These are phyloP conservation scores for Quillaja saponaria DNA, from an alignment of 306 rosid genomes.

Conservation along the genomic window DNA sequence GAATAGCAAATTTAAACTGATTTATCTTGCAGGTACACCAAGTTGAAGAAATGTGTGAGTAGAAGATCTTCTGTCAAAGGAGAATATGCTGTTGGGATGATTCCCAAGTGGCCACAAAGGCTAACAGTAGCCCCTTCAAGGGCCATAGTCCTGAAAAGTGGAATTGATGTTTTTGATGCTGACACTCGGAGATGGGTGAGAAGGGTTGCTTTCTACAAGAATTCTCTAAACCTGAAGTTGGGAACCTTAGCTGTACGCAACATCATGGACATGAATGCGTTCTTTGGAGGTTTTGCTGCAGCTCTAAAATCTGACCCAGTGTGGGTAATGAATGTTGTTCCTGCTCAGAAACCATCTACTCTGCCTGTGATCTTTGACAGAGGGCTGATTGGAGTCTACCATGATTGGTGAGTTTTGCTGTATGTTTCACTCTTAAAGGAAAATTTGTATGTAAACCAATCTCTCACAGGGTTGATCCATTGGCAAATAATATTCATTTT, in stretches of 20 bases:
- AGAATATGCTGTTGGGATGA: constrained; percentile 66
- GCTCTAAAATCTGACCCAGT: constrained; percentile 78
- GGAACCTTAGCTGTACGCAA: constrained; percentile 91
- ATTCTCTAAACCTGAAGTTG: constrained; percentile 70
- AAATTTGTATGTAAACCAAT: background rate
- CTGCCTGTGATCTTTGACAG: constrained; percentile 78
- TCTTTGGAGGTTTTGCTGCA: constrained; percentile 96
- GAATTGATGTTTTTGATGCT: constrained; percentile 79
- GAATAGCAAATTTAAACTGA: constrained; percentile 26
- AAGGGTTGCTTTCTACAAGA: constrained; percentile 73
- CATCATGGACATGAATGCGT: constrained; percentile 95
- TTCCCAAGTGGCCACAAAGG: constrained; percentile 93
- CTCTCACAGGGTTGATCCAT: background rate
- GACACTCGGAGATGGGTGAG: constrained; percentile 89
- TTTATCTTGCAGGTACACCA: constrained; percentile 71
- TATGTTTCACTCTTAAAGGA: background rate
- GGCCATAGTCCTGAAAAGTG: constrained; percentile 62
- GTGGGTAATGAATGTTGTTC: constrained; percentile 98
- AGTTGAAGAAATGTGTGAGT: constrained; percentile 75
- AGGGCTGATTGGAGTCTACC: constrained; percentile 91
- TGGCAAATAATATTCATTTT: background rate
- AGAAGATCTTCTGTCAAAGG: constrained; percentile 64
- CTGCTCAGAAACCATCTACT: constrained; percentile 71
- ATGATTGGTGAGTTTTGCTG: constrained; percentile 75
- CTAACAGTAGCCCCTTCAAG: constrained; percentile 65